Evolutionary conservation across 2,329 filamentous ascomycete species (phyloP), one percentile per base, ranked within the genome.

Genomic region (Aspergillus sp.): DNA sequence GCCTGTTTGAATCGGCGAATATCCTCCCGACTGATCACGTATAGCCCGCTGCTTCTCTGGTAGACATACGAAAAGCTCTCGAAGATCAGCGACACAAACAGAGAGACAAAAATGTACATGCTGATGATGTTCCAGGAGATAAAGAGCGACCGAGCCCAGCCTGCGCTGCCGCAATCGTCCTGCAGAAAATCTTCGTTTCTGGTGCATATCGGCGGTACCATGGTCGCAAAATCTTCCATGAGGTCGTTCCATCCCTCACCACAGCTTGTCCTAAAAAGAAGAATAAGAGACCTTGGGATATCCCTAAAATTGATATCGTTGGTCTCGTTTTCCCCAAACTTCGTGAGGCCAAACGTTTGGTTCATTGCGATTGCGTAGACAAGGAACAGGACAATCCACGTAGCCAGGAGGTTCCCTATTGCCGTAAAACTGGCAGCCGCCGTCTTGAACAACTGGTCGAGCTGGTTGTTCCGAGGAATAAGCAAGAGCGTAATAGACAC

Each of bases 11-110:
- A 98, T 5, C 91, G 85, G 37, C 93, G 84, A 52, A 97, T 90
- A 65, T 98, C 93, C 57, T 96, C 90, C 52, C 93, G 81, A 58
- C 89, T 94, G 57, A 98, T 85, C 48, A 87, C 85, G 5, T 87
- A 89, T 56, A 96, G 78, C n/a, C 90, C 89, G 59, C 88, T 95
- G 48, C 91, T 96, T 50, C 90, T 82, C 70, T 98, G 94, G 65
- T 97, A 98, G 51, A 98, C 93, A 60, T 98, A 98, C 65, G 90
- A 95, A 76, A 98, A 98, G 69, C 90, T 97, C 72, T 98, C 93
- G 70, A 94, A 98, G 56, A 98, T 98, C 64, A 98, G 82, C 39
- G 93, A 98, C 46, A 98, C 91, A 66, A 98, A 98, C 62, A 98
- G 73, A 61, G 91, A 96, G 61, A 97, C 91, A 60, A 98, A 98